Conservation (phyloP, 495 filamentous ascomycete species). For the Darksidea phi region DNA sequence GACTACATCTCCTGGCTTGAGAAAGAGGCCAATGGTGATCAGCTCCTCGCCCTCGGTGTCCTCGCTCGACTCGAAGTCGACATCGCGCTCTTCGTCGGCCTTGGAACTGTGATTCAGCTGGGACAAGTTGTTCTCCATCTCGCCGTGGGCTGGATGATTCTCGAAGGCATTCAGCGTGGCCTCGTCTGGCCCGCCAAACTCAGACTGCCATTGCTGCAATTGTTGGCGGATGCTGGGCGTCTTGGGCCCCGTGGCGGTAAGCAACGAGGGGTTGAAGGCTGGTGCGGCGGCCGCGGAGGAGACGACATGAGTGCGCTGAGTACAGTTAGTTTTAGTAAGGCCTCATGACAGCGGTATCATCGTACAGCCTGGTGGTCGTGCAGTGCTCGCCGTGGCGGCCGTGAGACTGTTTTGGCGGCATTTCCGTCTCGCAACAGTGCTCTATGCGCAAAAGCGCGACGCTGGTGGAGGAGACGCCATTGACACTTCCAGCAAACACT, state of each 20-base stretch:
- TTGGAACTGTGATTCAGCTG: conserved; percentile 19
- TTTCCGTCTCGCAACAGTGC: not conserved
- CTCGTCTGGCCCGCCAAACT: conserved; percentile 31
- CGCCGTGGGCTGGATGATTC: conserved; percentile 13
- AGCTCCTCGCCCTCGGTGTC: conserved; percentile 16
- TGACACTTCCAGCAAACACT: conserved; percentile 21
- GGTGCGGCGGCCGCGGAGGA: not conserved
- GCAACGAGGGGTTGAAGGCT: not conserved
- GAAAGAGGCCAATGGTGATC: conserved; percentile 31
- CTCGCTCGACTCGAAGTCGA: conserved; percentile 12
- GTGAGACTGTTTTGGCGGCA: not conserved
- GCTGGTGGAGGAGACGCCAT: not conserved
- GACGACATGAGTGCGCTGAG: not conserved
- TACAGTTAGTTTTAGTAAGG: too few species aligned
- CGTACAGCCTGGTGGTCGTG: not conserved
- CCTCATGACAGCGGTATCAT: too few species aligned
- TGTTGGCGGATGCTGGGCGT: conserved; percentile 36
- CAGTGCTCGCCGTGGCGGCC: not conserved
- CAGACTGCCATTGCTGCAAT: conserved; percentile 46
- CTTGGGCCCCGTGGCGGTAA: not conserved
- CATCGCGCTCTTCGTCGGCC: conserved; percentile 10
- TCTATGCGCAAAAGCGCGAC: not conserved
- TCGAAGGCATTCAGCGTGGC: conserved; percentile 27
- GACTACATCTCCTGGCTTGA: conserved; percentile 72
- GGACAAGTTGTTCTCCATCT: conserved; percentile 30